phyloP scores from a whole-genome alignment of 805 yeast species.

The Wickerhamiella allomyrinae region DNA sequence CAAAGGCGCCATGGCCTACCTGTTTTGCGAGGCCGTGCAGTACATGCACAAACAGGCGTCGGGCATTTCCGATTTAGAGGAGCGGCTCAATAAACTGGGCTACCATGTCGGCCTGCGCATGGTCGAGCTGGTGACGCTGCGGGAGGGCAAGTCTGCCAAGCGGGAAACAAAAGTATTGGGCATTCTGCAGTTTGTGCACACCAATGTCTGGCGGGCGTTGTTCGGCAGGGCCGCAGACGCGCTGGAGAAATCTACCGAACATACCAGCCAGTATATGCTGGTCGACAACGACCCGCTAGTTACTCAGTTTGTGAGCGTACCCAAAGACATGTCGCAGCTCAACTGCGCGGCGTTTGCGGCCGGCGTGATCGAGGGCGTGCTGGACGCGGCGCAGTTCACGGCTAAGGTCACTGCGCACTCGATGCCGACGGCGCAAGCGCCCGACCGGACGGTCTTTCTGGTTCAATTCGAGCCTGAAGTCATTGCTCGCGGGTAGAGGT shows the following conservation, averaged over 20 bases:
- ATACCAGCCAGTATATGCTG: slow-evolving; percentile 62
- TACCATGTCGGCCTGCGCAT: slow-evolving; percentile 62
- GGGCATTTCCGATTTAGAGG: slow-evolving; percentile 51
- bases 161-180: slow-evolving; percentile 56
- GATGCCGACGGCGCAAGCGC: slow-evolving; percentile 43
- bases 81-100: slow-evolving; percentile 54
- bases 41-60: slow-evolving; percentile 47
- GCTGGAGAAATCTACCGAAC: slow-evolving; percentile 55
- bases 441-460: slow-evolving; percentile 60
- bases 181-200: slow-evolving; percentile 55
- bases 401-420: slow-evolving; percentile 76
- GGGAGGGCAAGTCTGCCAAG: slow-evolving; percentile 54
- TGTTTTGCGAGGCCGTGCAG: slow-evolving; percentile 57
- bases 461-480: slow-evolving; percentile 41
- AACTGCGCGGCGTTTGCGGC: slow-evolving; percentile 76
- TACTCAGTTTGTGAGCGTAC: slow-evolving; percentile 60
- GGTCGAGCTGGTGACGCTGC: slow-evolving; percentile 50
- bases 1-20: slow-evolving; percentile 48
- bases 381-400: slow-evolving; percentile 57
- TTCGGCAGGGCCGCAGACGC: slow-evolving; percentile 67
- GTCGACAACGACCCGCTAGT: slow-evolving; percentile 61
- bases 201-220: slow-evolving; percentile 55
- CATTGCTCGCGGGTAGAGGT: neutral
- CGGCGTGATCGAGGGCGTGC: slow-evolving; percentile 70
- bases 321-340: slow-evolving; percentile 61